Evolutionary conservation across 805 yeast genomes (phyloP).

Genomic region (Teunomyces cretensis): DNA sequence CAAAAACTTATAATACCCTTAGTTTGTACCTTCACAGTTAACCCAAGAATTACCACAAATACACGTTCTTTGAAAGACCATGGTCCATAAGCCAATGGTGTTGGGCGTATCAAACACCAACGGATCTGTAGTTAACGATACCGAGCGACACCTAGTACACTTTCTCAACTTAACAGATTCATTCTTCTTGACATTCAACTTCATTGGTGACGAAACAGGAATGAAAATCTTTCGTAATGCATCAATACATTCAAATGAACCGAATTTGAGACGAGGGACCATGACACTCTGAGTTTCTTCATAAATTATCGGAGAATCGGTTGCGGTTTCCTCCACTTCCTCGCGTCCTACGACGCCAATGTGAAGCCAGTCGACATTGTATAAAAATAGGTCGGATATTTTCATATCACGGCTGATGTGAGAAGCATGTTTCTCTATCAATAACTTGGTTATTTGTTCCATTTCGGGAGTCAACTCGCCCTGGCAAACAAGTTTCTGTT

Average conservation of each 20-base stretch:
- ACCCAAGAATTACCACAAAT: constrained; percentile 81
- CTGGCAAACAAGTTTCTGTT: constrained; percentile 59
- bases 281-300: neutral
- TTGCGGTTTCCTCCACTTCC: neutral
- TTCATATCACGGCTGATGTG: constrained; percentile 45
- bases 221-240: constrained; percentile 38
- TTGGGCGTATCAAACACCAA: constrained; percentile 31
- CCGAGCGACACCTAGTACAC: constrained; percentile 43
- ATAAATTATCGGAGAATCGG: neutral
- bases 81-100: constrained; percentile 50
- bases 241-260: constrained; percentile 31
- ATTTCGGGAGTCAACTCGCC: constrained; percentile 56
- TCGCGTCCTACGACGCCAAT: constrained; percentile 21
- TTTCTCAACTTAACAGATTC: constrained; percentile 23
- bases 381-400: constrained; percentile 56
- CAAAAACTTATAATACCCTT: neutral
- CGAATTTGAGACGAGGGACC: constrained; percentile 23
- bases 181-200: neutral
- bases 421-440: constrained; percentile 49
- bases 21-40: constrained; percentile 17
- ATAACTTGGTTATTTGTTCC: constrained; percentile 37
- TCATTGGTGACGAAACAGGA: constrained; percentile 3
- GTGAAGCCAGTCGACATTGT: constrained; percentile 67
- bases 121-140: constrained; percentile 42
- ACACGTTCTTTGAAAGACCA: constrained; percentile 71